phyloP scores from a whole-genome alignment of 352 stramenopile genomes.

The Globisporangium rhizosaccharum region DNA sequence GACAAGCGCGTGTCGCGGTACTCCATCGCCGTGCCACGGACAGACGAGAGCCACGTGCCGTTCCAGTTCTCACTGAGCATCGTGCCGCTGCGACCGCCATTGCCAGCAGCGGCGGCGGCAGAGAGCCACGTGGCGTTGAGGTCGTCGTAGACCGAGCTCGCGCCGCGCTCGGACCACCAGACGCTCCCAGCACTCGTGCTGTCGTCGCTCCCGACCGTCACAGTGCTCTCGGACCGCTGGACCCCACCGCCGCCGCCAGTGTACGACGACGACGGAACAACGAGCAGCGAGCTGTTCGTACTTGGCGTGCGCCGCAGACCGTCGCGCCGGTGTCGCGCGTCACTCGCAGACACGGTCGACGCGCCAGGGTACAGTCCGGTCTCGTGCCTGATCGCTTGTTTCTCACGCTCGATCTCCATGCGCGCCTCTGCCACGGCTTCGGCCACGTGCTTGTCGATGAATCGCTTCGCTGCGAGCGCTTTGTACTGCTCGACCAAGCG shows the following conservation, averaged over 20 bases:
- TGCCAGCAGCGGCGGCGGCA: constrained; percentile 7
- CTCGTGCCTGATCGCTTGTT: constrained; percentile 57
- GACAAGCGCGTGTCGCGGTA: constrained; percentile 26
- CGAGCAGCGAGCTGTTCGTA: constrained; percentile 16
- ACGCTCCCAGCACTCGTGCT: constrained; percentile 17
- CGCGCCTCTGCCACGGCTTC: constrained; percentile 51
- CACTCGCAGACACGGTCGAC: constrained; percentile 3
- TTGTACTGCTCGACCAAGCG: constrained; percentile 47
- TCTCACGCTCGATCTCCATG: constrained; percentile 67
- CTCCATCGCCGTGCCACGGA: constrained; percentile 23
- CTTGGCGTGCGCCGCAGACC: constrained; percentile 12
- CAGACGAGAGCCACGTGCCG: constrained; percentile 27
- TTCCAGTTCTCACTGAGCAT: constrained; percentile 31
- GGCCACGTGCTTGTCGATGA: constrained; percentile 75
- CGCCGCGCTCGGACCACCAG: constrained; percentile 41
- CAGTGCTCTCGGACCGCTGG: constrained; percentile 26
- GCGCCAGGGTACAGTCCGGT: constrained; percentile 50
- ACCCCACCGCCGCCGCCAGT: background rate
- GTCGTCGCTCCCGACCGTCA: constrained; percentile 32
- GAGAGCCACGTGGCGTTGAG: constrained; percentile 36
- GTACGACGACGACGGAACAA: constrained; percentile 6
- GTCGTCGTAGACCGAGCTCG: constrained; percentile 29
- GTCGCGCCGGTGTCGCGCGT: constrained; percentile 2
- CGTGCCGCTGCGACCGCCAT: constrained; percentile 18
- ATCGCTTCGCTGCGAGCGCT: constrained; percentile 43